These are phyloP conservation scores for Microcyclosporella mali DNA, from an alignment of 2,329 filamentous ascomycete species.

Conservation along the genomic window DNA sequence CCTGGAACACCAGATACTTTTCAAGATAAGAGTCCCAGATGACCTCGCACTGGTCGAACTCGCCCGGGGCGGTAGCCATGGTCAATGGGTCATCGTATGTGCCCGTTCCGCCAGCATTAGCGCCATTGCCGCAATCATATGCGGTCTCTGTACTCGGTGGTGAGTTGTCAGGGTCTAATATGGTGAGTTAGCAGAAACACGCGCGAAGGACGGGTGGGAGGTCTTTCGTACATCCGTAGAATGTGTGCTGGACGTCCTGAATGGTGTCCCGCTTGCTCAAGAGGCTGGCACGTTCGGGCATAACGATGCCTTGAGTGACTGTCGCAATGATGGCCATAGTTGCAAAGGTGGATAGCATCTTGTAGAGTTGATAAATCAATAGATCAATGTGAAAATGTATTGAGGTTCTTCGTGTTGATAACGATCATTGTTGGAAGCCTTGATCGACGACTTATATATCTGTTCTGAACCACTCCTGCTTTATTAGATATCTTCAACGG, in stretches of 20 bases:
- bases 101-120: conserved; percentile 38
- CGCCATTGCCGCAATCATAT: conserved; percentile 26
- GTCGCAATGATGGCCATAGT: conserved; percentile 1
- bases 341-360: neutral
- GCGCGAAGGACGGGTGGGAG: neutral
- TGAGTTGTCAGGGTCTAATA: conserved; percentile 22
- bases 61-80: conserved; percentile 38
- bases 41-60: conserved; percentile 40
- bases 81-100: conserved; percentile 41
- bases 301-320: too few species aligned
- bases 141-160: conserved; percentile 23
- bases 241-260: conserved; percentile 17
- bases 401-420: neutral
- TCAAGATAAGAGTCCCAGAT: conserved; percentile 41
- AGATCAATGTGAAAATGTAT: neutral
- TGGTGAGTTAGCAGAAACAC: neutral
- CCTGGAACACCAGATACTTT: conserved; percentile 40
- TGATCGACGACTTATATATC: neutral
- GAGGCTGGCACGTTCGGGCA: too few species aligned
- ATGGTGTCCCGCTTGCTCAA: conserved; percentile 11
- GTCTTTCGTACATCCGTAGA: conserved; percentile 19
- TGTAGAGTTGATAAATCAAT: too few species aligned
- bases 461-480: too few species aligned
- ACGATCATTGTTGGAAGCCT: neutral
- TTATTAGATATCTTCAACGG: too few species aligned